Evolutionary conservation across 768 basidiomycete genomes (phyloP), one percentile per base, ranked within the genome.

Genomic region (Trametes cinnabarina): DNA sequence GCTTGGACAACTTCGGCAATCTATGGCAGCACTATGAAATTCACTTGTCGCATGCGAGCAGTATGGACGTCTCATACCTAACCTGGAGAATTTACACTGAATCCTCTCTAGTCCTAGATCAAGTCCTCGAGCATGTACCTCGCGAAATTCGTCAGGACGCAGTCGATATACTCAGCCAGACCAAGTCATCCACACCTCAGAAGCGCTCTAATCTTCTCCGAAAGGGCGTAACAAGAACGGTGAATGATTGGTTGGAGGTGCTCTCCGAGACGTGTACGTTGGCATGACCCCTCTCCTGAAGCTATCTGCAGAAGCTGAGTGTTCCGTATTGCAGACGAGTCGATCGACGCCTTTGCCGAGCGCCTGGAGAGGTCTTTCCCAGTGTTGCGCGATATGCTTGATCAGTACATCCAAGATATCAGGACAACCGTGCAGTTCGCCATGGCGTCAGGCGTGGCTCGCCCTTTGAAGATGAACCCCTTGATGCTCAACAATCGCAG

Each of bases 11-110:
- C 54, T 93, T 92, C 73, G 92, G 86, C 8, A 90, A 80, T 62
- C 76, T 88, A 42, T 74, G 78, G 17, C 77, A 81, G 62, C 80
- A 79, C 53, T 91, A 90, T 62, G 88, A 90, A 62, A 85, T 92
- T 37, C 85, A 86, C 56, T 77, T 93, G 3, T 91, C 90, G 12
- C 92, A 94, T 72, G 85, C 88, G 1, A 80, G 76, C 59, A 85
- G 91, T 93, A 65, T 30, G 84, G 9, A 15, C 37, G 15, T 15
- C 15, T 8, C 14, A 39, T 15, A 8, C 11, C 5, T 39, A 39
- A 39, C 30, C 30, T 32, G 12, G 30, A 32, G 1, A 1, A 32
- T 32, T 32, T 32, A 2, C 12, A 2, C 30, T 32, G 30, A 32
- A 6, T 7, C 12, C 40, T 35, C 44, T 1, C 3, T 44, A 94